A percentile compares a stretch with the other conserved stretches of the same genome.
Evolutionary conservation across 2,329 filamentous ascomycete genomes (phyloP).

Genomic region (Macroventuria anomochaeta): DNA sequence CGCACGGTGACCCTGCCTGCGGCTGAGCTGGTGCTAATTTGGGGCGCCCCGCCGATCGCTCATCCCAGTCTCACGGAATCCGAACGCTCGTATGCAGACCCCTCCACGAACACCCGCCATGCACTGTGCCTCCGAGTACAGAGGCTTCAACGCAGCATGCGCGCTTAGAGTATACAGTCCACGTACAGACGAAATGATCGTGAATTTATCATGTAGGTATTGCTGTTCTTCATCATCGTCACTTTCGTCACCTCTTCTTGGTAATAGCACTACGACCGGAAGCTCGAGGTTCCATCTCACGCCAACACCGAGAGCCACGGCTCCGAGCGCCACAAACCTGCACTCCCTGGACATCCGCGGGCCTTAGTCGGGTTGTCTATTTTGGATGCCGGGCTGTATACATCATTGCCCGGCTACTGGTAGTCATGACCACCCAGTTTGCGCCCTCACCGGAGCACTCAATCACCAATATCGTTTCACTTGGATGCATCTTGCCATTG

Average conservation of each 20-base stretch:
- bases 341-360: conserved; percentile 9
- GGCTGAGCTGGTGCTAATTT: conserved; percentile 17
- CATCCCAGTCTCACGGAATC: conserved; percentile 11
- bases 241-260: not conserved
- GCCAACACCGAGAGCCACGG: conserved; percentile 7
- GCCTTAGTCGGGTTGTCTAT: conserved; percentile 11
- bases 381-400: conserved; percentile 19
- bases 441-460: conserved; percentile 15
- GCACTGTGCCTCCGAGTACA: conserved; percentile 10
- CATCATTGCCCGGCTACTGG: conserved; percentile 25
- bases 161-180: not conserved
- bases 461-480: conserved; percentile 17
- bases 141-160: conserved; percentile 2
- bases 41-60: conserved; percentile 14
- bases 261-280: not conserved
- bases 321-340: conserved; percentile 16
- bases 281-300: conserved; percentile 12
- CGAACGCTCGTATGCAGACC: conserved; percentile 8
- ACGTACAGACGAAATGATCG: not conserved
- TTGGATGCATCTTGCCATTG: conserved; percentile 15
- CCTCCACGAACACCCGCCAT: conserved; percentile 9
- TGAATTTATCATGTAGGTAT: conserved; percentile 1
- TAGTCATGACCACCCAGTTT: conserved; percentile 22
- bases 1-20: conserved; percentile 10
- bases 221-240: not conserved